Conservation (phyloP, 768 basidiomycete genomes). For the Lenzites betulinus region DNA sequence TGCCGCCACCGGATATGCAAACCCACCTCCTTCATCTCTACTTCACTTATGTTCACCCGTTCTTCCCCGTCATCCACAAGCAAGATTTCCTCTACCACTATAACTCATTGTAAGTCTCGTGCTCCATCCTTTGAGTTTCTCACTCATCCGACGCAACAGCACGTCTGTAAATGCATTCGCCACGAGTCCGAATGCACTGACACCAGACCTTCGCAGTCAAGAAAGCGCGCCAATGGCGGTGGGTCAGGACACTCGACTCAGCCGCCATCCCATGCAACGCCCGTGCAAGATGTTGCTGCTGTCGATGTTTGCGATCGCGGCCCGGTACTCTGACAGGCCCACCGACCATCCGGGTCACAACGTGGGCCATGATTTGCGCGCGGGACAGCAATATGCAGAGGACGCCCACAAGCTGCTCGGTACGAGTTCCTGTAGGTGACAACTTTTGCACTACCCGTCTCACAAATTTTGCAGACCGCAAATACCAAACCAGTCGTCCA, state of each 20-base stretch:
- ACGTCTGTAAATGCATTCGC: neutral
- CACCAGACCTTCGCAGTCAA: no score
- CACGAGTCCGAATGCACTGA: neutral
- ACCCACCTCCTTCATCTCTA: constrained; percentile 72
- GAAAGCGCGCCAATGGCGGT: no score
- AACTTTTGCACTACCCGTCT: neutral
- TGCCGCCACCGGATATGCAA: constrained; percentile 67
- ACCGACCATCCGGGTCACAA: constrained; percentile 42
- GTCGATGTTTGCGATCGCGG: constrained; percentile 80
- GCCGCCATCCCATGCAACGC: constrained; percentile 42
- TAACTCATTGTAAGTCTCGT: constrained; percentile 22
- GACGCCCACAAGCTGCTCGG: constrained; percentile 66
- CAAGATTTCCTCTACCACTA: constrained; percentile 66
- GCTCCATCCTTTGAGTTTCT: no score
- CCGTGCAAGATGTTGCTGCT: constrained; percentile 70
- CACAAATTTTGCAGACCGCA: constrained; percentile 46
- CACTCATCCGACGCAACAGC: neutral
- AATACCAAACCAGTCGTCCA: constrained; percentile 66
- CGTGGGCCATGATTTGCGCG: constrained; percentile 64
- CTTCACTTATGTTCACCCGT: constrained; percentile 82
- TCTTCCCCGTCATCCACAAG: constrained; percentile 81
- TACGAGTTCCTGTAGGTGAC: constrained; percentile 42
- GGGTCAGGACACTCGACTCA: neutral
- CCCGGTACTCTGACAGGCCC: constrained; percentile 61
- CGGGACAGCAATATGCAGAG: constrained; percentile 63